Conservation (phyloP, 352 stramenopile species). For the Globisporangium yorkense region DNA sequence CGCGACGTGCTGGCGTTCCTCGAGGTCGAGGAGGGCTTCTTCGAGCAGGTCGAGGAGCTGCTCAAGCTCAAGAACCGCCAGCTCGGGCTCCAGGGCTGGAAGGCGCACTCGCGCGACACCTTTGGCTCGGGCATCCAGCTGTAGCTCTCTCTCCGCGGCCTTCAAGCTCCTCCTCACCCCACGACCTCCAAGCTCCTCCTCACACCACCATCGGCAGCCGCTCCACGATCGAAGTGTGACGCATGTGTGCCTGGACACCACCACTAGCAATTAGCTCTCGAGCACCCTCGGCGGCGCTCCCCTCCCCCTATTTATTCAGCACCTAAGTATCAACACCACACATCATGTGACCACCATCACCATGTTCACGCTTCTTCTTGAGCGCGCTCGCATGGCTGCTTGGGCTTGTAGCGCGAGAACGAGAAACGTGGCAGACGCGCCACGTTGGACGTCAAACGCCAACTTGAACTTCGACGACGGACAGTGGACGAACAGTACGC, state of each 20-base stretch:
- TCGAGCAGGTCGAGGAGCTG: slow-evolving; percentile 61
- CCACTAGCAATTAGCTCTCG: background rate
- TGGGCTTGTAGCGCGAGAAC: background rate
- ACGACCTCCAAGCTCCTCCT: background rate
- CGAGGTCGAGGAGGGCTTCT: slow-evolving; percentile 70
- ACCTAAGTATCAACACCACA: too few relatives aligned
- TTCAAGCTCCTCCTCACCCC: background rate
- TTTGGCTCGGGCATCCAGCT: slow-evolving; percentile 74
- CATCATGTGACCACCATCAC: background rate
- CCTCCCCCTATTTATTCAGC: background rate
- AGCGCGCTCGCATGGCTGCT: background rate
- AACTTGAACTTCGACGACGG: background rate
- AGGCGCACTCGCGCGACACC: slow-evolving; percentile 61
- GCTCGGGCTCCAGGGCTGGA: slow-evolving; percentile 76
- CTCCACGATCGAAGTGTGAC: slow-evolving; percentile 1
- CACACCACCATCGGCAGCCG: background rate
- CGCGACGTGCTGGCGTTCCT: slow-evolving; percentile 78
- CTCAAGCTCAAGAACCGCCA: slow-evolving; percentile 56
- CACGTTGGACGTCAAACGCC: background rate
- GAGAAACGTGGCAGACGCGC: background rate
- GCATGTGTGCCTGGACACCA: background rate
- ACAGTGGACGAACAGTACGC: background rate
- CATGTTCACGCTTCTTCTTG: background rate
- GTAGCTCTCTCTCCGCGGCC: slow-evolving; percentile 7
- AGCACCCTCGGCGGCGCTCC: background rate